phyloP scores from a whole-genome alignment of 2,329 filamentous ascomycete genomes.

The Trichophyton equinum region DNA sequence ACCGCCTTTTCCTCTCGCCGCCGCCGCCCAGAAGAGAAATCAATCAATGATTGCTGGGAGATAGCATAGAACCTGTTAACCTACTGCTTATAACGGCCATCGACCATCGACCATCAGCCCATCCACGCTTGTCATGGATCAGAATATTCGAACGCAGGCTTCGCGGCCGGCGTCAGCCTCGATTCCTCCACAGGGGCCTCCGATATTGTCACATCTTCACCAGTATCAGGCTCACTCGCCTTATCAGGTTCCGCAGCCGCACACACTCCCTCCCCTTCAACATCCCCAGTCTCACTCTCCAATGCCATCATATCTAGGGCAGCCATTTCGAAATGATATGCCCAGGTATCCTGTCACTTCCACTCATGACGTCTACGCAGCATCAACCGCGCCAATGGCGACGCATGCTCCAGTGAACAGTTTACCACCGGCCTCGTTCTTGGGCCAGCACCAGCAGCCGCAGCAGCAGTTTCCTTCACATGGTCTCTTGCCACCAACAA shows the following conservation, averaged over 20 bases:
- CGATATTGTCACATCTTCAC: conserved; percentile 35
- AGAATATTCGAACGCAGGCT: conserved; percentile 32
- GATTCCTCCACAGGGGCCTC: conserved; percentile 33
- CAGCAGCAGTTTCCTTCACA: conserved; percentile 30
- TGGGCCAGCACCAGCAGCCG: conserved; percentile 28
- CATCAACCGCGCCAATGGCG: conserved; percentile 31
- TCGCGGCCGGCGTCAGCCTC: conserved; percentile 35
- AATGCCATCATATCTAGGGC: conserved; percentile 29
- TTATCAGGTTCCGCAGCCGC: conserved; percentile 32
- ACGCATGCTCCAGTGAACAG: conserved; percentile 32
- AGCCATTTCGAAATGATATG: conserved; percentile 32
- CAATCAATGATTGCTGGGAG: conserved; percentile 14
- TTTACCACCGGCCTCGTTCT: conserved; percentile 32
- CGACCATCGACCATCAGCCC: neutral
- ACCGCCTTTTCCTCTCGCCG: neutral
- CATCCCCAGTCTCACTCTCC: conserved; percentile 35
- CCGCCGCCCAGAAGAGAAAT: no score
- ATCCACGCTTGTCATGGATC: conserved; percentile 25
- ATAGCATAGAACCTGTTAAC: conserved; percentile 7
- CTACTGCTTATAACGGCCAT: neutral
- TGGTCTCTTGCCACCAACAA: conserved; percentile 53
- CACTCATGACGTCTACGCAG: conserved; percentile 32
- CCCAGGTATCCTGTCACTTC: conserved; percentile 31
- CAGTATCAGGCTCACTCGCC: conserved; percentile 37
- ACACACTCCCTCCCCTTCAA: conserved; percentile 36